These are phyloP conservation scores for Cladophialophora chaetospira DNA, from an alignment of 2,329 filamentous ascomycete genomes.

Conservation along the genomic window DNA sequence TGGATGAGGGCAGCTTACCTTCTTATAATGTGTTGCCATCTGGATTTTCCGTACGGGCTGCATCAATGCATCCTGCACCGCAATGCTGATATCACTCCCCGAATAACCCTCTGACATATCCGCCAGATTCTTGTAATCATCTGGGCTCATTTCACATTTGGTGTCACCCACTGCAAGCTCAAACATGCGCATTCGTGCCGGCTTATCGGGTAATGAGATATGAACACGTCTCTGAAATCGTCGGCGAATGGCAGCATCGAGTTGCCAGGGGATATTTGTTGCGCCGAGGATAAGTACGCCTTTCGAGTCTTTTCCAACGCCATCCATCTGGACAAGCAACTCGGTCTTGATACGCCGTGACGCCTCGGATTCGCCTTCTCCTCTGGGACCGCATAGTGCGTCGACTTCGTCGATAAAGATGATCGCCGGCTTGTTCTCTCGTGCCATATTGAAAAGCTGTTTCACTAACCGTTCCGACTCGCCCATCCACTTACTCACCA, in stretches of 20 bases:
- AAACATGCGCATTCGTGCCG: conserved; percentile 91
- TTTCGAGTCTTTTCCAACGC: conserved; percentile 91
- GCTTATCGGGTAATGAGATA: conserved; percentile 85
- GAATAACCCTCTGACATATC: conserved; percentile 90
- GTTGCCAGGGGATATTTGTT: conserved; percentile 98
- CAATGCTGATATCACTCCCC: conserved; percentile 92
- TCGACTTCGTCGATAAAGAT: conserved; percentile 99
- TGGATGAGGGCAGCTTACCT: conserved; percentile 55
- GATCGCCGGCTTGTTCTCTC: conserved; percentile 96
- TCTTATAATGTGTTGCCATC: conserved; percentile 96
- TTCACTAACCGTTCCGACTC: conserved; percentile 97
- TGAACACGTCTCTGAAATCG: conserved; percentile 96
- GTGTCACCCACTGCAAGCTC: conserved; percentile 92
- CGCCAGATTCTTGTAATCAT: conserved; percentile 79
- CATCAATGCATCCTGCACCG: conserved; percentile 95
- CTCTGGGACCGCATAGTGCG: conserved; percentile 82
- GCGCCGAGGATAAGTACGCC: conserved; percentile 93
- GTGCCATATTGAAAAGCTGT: conserved; percentile 93
- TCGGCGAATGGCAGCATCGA: conserved; percentile 91
- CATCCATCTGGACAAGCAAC: conserved; percentile 98
- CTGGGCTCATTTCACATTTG: conserved; percentile 75
- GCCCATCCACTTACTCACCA: conserved; percentile 99
- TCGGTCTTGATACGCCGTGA: conserved; percentile 98
- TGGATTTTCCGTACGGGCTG: conserved; percentile 95
- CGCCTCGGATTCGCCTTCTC: conserved; percentile 95